Evolutionary conservation across 345 rosid species (phyloP), one percentile per base, ranked within the genome.

Genomic region (Sapria himalayana): DNA sequence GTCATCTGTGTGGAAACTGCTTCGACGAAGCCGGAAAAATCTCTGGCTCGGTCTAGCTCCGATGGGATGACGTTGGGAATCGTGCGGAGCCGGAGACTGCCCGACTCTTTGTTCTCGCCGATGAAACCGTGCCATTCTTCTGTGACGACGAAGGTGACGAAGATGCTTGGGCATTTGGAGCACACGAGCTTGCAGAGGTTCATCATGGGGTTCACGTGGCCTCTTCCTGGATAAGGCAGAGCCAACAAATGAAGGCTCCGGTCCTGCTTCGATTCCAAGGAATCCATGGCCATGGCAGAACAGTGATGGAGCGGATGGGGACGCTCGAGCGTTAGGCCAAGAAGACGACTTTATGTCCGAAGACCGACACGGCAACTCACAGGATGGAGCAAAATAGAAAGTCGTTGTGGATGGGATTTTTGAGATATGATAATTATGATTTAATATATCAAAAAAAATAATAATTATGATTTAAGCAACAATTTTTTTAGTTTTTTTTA

Each of bases 131-230:
- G 55, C 79, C 91, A 81, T 60, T 81, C 91, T 48, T 78, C 72
- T 0, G 79, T 81, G 49, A 78, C 43, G 20, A 72, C 79, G 37
- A 74, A 66, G 4, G 75, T 67, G 37, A 74, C 53, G 51, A 58
- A 33, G 32, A 74, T 50, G 45, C 53, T 29, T 8, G 52, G 46
- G 21, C 41, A 34, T 24, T 51, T 71, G n/a, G 61, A 50, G 35
- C 52, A 40, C 7, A 74, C 52, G 20, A 45, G 36, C 56, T 65
- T 61, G 56, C 70, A 70, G 46, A 79, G 56, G 58, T 68, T 73
- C 69, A 68, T 60, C 92, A 79, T 66, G 3, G 78, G 74, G 51
- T 76, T 70, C 57, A 75, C 33, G 51, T 79, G 81, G 59, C 85
- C 81, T 51, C 81, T 29, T 3, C 81, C 85, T 0, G 78, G 92